phyloP scores from a whole-genome alignment of 139 green algal genomes.

The Chlamydomonas incerta region DNA sequence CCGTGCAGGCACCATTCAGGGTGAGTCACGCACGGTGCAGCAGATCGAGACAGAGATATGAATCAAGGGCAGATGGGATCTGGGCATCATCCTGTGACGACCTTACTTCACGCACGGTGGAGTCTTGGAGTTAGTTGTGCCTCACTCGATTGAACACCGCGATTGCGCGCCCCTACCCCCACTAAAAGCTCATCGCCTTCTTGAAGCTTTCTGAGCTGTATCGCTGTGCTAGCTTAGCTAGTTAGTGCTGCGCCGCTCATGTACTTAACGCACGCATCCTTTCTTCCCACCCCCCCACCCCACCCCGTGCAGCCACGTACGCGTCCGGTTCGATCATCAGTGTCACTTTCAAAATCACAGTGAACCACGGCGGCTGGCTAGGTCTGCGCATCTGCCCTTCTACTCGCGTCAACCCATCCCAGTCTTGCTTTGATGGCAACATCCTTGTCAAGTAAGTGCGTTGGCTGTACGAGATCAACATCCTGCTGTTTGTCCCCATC shows the following conservation, averaged over 20 bases:
- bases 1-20: background rate
- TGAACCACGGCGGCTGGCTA: constrained; percentile 7
- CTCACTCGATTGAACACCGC: too few species aligned
- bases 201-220: background rate
- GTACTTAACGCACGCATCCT: background rate
- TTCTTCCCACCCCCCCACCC: background rate
- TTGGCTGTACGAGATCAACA: too few species aligned
- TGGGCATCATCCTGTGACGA: too few species aligned
- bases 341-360: background rate
- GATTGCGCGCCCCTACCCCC: too few species aligned
- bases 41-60: too few species aligned
- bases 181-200: too few species aligned
- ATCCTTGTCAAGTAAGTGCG: background rate
- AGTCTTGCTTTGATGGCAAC: background rate
- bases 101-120: too few species aligned
- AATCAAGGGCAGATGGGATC: background rate
- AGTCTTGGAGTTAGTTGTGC: too few species aligned
- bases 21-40: background rate
- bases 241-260: too few species aligned
- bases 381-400: background rate
- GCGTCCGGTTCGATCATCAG: background rate
- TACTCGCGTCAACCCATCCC: background rate
- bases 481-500: too few species aligned
- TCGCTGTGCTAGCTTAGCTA: too few species aligned
- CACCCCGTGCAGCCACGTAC: background rate